These are phyloP conservation scores for Grigorovia transvaalensis DNA, from an alignment of 805 yeast species.

Conservation along the genomic window DNA sequence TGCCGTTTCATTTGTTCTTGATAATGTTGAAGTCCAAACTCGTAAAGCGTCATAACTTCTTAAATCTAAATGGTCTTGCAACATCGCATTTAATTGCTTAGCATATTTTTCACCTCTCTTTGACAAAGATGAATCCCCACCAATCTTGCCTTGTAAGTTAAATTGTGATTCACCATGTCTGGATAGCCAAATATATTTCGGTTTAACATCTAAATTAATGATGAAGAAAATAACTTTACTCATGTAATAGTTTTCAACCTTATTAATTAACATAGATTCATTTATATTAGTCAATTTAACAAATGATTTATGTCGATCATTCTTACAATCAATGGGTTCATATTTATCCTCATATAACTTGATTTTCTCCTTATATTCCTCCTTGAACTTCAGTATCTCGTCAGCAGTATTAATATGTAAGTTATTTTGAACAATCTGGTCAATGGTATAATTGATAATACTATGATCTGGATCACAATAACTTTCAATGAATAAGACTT, in stretches of 20 bases:
- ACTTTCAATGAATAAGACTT: slow-evolving; percentile 87
- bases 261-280: slow-evolving; percentile 78
- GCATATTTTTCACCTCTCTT: slow-evolving; percentile 82
- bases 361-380: slow-evolving; percentile 67
- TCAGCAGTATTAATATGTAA: slow-evolving; percentile 54
- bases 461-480: slow-evolving; percentile 71
- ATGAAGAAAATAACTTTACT: slow-evolving; percentile 90
- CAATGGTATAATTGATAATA: slow-evolving; percentile 64
- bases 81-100: slow-evolving; percentile 65
- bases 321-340: slow-evolving; percentile 55
- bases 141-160: slow-evolving; percentile 88
- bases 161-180: slow-evolving; percentile 93
- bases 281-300: slow-evolving; percentile 82
- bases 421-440: slow-evolving; percentile 52
- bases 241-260: slow-evolving; percentile 79
- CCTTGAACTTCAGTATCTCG: slow-evolving; percentile 47
- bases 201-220: slow-evolving; percentile 90
- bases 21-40: slow-evolving; percentile 91
- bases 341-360: slow-evolving; percentile 62
- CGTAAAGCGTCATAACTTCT: slow-evolving; percentile 55
- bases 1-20: slow-evolving; percentile 89
- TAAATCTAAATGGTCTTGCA: slow-evolving; percentile 46
- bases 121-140: slow-evolving; percentile 84
- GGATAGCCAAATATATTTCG: slow-evolving; percentile 85
- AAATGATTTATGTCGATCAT: slow-evolving; percentile 62